These are phyloP conservation scores for Tolypocladium guangdongense DNA, from an alignment of 2,329 filamentous ascomycete species.

Conservation along the genomic window DNA sequence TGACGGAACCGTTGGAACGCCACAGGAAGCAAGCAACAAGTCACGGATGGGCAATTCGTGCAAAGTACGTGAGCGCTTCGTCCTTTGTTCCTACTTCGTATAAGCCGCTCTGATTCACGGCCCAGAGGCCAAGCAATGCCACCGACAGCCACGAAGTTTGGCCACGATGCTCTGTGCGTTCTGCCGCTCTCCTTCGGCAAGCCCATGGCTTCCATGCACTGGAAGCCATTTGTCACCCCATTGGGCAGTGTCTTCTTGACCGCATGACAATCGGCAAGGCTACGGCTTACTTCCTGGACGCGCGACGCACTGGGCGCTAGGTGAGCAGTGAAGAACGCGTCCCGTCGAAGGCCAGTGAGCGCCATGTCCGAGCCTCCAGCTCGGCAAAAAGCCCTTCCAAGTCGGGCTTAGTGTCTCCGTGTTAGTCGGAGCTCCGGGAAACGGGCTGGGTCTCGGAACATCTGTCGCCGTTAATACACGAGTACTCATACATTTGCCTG, in stretches of 20 bases:
- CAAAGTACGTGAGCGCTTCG: no score
- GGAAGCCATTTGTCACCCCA: not conserved
- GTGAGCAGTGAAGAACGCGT: constrained; percentile 4
- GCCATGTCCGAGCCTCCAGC: constrained; percentile 3
- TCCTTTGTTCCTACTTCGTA: no score
- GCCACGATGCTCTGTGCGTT: not conserved
- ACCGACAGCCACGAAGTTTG: not conserved
- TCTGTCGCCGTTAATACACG: not conserved
- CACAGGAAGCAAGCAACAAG: not conserved
- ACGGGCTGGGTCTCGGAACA: not conserved
- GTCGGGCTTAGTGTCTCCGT: not conserved
- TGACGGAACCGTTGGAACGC: not conserved
- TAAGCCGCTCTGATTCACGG: no score
- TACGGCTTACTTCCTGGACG: not conserved
- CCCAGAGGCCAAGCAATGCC: not conserved
- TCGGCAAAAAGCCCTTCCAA: constrained; percentile 6
- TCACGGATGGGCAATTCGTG: not conserved
- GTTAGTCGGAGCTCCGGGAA: not conserved
- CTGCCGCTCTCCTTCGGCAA: not conserved
- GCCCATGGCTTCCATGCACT: not conserved
- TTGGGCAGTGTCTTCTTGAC: not conserved
- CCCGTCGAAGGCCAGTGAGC: not conserved
- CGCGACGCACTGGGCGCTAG: not conserved
- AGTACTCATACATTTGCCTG: not conserved
- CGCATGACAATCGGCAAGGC: not conserved